Percentiles rank a stretch among this genome's conserved stretches.
Evolutionary conservation across 441 rosid genomes (phyloP).

Genomic region (Arabidopsis lyrata): DNA sequence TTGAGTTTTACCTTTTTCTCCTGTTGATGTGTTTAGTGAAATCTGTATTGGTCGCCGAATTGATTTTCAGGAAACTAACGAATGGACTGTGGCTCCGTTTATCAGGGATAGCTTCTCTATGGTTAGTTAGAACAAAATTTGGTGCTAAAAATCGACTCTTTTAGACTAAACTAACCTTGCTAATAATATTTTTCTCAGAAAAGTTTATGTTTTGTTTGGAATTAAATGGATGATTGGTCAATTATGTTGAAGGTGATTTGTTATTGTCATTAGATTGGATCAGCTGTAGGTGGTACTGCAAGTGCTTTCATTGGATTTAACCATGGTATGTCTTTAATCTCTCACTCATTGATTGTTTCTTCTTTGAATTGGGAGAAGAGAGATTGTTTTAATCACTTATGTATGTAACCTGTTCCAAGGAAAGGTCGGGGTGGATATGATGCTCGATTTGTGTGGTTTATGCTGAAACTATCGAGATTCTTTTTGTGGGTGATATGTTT

Average conservation of each 20-base stretch:
- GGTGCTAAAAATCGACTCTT: neutral
- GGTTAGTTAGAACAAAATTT: conserved; percentile 48
- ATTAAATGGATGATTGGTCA: neutral
- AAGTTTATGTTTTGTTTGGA: neutral
- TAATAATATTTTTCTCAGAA: no score
- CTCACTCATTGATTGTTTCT: neutral
- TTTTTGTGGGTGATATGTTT: neutral
- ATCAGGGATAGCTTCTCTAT: conserved; percentile 92
- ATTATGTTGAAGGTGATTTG: conserved; percentile 26
- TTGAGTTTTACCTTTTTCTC: neutral
- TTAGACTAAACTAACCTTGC: no score
- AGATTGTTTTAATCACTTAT: neutral
- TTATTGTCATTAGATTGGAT: conserved; percentile 70
- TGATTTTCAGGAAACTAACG: conserved; percentile 70
- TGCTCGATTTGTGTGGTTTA: conserved; percentile 4
- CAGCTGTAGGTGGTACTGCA: conserved; percentile 88
- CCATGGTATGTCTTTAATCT: conserved; percentile 55
- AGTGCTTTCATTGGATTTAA: conserved; percentile 91
- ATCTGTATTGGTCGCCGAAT: neutral
- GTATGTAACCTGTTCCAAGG: conserved; percentile 1
- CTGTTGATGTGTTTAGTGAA: neutral
- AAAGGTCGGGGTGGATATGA: neutral
- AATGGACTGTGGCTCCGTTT: conserved; percentile 80
- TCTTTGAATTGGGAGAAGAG: neutral
- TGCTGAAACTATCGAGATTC: neutral